Evolutionary conservation across 1,284 basidiomycete genomes (phyloP), one percentile per base, ranked within the genome.

Genomic region (Rhodotorula glutinis): DNA sequence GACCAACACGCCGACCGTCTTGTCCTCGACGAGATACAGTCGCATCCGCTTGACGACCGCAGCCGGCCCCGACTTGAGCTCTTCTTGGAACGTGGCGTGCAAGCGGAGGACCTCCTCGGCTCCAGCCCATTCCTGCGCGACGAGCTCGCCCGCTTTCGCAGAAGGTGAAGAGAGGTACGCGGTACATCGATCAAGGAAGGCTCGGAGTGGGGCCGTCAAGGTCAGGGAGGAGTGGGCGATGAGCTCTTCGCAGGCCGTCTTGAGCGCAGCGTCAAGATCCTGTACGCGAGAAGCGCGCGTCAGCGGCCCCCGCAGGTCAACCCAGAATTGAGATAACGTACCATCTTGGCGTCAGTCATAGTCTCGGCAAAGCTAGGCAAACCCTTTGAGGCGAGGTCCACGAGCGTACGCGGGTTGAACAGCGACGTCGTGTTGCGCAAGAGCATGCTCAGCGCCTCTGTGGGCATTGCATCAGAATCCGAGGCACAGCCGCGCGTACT

Each of bases 231-330:
- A 86, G n/a, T 84, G 79, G 3, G 82, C 78, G 68, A 96, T 94
- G 53, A 91, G 83, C 47, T 86, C 85, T 79, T 93, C 91, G 79
- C 92, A 95, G 0, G 87, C 87, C 38, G 82, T 82, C 76, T 90
- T 89, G 53, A 95, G 84, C 55, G 89, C 88, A 61, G 87, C 83
- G 78, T 95, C 92, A 66, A 95, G 88, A 66, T 87, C 88, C 88
- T 92, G 63, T 40, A 33, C n/a, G n/a, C n/a, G 61, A 29, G 23
- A 2, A 29, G 38, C 47, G 30, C 53, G 54, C 27, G 29, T 53
- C 40, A 11, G 27, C 29, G 0, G 10, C 23, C n/a, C 14, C 0
- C 33, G n/a, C n/a, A n/a, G n/a, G n/a, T n/a, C n/a, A n/a, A n/a
- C n/a, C n/a, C n/a, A n/a, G n/a, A n/a, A 44, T 43, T 33, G 4